Percentiles rank a stretch among this genome's conserved stretches.
phyloP scores from a whole-genome alignment of 2,329 filamentous ascomycete species.

The Cercospora sesami region DNA sequence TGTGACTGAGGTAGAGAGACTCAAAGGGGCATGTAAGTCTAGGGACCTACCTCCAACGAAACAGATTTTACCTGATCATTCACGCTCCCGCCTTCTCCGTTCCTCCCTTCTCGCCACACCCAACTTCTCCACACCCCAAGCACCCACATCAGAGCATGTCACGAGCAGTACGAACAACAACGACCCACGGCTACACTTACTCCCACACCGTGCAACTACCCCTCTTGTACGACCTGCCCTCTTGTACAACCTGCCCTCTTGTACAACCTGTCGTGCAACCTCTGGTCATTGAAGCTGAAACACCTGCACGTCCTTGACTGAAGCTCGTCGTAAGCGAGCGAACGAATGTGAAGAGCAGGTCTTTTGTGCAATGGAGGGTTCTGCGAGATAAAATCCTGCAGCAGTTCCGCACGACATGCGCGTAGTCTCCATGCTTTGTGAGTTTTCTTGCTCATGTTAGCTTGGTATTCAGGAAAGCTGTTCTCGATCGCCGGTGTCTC shows the following conservation, averaged over 20 bases:
- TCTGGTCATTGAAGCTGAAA: neutral
- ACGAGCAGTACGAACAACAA: neutral
- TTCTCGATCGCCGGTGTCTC: neutral
- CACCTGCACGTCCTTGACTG: neutral
- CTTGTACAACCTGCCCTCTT: neutral
- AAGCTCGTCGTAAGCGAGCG: neutral
- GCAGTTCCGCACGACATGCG: constrained; percentile 1
- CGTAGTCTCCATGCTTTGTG: neutral
- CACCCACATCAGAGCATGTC: neutral
- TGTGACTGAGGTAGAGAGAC: neutral
- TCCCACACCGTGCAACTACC: neutral
- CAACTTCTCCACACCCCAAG: neutral
- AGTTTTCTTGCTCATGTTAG: neutral
- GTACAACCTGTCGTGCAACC: neutral
- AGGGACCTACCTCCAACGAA: neutral
- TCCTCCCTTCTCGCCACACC: neutral
- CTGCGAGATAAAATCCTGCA: neutral
- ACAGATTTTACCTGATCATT: neutral
- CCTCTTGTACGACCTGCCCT: neutral
- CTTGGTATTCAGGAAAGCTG: neutral
- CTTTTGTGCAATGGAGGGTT: neutral
- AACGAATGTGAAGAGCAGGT: neutral
- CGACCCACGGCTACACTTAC: neutral
- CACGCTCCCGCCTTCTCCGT: neutral
- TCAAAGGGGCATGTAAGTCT: no score